A percentile compares a stretch with the other conserved stretches of the same genome.
phyloP scores from a whole-genome alignment of 805 yeast genomes.

The Spathaspora boniae region DNA sequence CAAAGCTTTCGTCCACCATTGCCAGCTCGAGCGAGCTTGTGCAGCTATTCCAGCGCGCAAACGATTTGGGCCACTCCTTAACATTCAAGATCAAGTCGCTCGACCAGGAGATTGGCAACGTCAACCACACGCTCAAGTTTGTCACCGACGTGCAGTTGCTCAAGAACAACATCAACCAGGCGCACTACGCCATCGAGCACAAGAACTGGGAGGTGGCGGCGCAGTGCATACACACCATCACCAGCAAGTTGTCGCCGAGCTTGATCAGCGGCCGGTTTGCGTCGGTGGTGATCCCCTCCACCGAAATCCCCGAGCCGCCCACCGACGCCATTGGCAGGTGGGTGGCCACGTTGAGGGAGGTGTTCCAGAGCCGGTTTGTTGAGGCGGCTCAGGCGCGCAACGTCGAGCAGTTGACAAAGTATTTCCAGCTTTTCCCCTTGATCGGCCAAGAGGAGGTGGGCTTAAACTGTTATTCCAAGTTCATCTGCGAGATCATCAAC shows the following conservation, averaged over 20 bases:
- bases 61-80: conserved; percentile 60
- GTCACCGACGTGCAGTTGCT: conserved; percentile 65
- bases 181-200: conserved; percentile 64
- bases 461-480: conserved; percentile 74
- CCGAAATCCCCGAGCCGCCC: conserved; percentile 83
- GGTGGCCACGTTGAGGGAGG: conserved; percentile 51
- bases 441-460: conserved; percentile 73
- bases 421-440: conserved; percentile 84
- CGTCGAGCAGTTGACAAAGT: conserved; percentile 68
- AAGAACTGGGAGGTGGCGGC: conserved; percentile 80
- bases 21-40: conserved; percentile 54
- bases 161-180: conserved; percentile 61
- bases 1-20: conserved; percentile 61
- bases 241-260: conserved; percentile 46
- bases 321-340: conserved; percentile 51
- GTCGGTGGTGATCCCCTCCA: conserved; percentile 76
- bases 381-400: conserved; percentile 65
- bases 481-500: conserved; percentile 80
- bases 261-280: conserved; percentile 67
- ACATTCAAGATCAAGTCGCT: conserved; percentile 66
- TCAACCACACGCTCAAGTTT: conserved; percentile 57
- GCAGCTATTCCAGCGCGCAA: conserved; percentile 54
- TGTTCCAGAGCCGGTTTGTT: conserved; percentile 62
- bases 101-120: conserved; percentile 67
- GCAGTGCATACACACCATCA: conserved; percentile 46